Evolutionary conservation across 1,284 basidiomycete species (phyloP), one percentile per base, ranked within the genome.

Genomic region (Puccinia coronata): DNA sequence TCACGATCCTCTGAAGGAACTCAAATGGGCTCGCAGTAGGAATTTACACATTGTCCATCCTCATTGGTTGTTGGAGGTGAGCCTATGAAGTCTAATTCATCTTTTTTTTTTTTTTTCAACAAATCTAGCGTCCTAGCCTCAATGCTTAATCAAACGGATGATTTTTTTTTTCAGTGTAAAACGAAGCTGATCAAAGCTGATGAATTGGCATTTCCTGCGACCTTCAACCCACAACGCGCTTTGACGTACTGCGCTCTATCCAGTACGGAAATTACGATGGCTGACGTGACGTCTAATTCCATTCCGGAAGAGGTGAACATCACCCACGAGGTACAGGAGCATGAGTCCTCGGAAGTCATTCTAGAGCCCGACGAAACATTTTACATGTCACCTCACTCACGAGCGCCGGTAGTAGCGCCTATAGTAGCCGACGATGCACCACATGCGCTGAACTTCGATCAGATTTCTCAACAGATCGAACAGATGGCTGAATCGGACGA

Each of bases 41-140:
- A 70, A 59, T 34, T 16, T 80, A 12, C 53, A 23, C 41, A 80
- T 80, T 25, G 78, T 80, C 16, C 78, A 80, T 73, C 78, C 78
- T 61, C 20, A 34, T 34, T 80, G 78, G 78, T 28, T 80, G 28
- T 69, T 51, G 36, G 77, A 79, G 65, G 77, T 79, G 8, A 67
- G 75, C 8, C 43, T 16, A n/a, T n/a, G n/a, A n/a, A n/a, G n/a
- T n/a, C n/a, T 47, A 47, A 16, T 47, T 16, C 16, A 8, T 47
- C 16, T 47, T 47, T 6, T 47, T 47, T 47, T 47, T 51, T 51
- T 11, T 51, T 51, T 51, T 51, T 51, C 11, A 51, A 12, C 49
- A 51, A 20, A 47, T 47, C 25, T n/a, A 16, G 39, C 43, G 14
- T 23, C 18, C 49, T 71, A 5, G 69, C 28, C 2, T n/a, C 16